Base-by-base conservation (phyloP, 768 basidiomycete species). In the Lyophyllum atratum region DNA sequence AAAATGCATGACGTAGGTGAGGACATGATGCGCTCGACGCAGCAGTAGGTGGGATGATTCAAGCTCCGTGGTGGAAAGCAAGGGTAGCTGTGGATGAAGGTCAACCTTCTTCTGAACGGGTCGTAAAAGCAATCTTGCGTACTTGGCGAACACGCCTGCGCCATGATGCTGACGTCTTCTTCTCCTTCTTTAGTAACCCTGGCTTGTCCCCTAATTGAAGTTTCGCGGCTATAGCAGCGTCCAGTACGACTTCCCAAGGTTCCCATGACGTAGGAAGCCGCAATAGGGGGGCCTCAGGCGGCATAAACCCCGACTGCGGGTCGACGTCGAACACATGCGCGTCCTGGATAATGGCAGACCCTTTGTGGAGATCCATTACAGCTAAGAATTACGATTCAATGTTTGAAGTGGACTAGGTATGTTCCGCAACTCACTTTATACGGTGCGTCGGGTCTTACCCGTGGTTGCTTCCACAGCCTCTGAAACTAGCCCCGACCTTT, bases 1-100 rank as follows among this genome's bases (percentile, higher is more conserved):
- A 59, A 89, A 86, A 68, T 93, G 91, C 67, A 87, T 74, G 45
- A 91, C 78, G 74, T 84, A 92, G 14, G 85, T 76, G 31, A 93
- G 79, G 51, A 92, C 86, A 54, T 83, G 80, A 64, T 92, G 90
- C 1, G 89, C 89, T 29, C 92, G 76, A 0, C 90, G 83, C 10
- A 93, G 80, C 14, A 80, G 60, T 1, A 82, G 70, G 58, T 87
- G 80, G 0, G 86, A 86, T 10, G 66, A 63, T 45, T 74, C 68
- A 44, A 91, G 73, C 1, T 69, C 73, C 0, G 68, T 68, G 4
- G 77, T 82, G 3, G 78, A 64, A 4, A 91, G 71, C 3, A 84
- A 66, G 1, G 83, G 79, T 61, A 89, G 72, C 86, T 89, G 59
- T 15, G 17, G 4, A 17, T n/a, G 34, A 34, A n/a, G 8, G n/a